These are phyloP conservation scores for Pichia sp. DNA, from an alignment of 1,139 yeast species.

Conservation along the genomic window DNA sequence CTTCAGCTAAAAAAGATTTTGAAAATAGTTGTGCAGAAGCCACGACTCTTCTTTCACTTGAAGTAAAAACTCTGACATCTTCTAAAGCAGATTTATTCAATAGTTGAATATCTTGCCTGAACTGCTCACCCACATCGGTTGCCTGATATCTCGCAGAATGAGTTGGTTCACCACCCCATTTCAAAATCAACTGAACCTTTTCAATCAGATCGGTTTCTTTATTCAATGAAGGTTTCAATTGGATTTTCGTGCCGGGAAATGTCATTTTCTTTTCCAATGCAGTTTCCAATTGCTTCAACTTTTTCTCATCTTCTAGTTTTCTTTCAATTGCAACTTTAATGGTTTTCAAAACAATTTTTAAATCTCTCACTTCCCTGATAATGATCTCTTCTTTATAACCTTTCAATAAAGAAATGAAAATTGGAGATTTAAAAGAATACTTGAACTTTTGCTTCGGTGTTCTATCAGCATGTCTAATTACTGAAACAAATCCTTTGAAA, in stretches of 20 bases:
- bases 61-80: conserved; percentile 80
- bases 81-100: conserved; percentile 78
- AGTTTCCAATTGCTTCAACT: conserved; percentile 64
- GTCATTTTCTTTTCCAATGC: conserved; percentile 85
- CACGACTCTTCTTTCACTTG: conserved; percentile 90
- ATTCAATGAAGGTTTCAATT: conserved; percentile 79
- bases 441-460: conserved; percentile 99
- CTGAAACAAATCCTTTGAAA: conserved; percentile 85
- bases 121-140: conserved; percentile 88
- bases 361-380: conserved; percentile 79
- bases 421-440: conserved; percentile 82
- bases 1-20: conserved; percentile 67
- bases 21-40: conserved; percentile 90
- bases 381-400: conserved; percentile 97
- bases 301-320: conserved; percentile 70
- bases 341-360: conserved; percentile 78
- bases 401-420: conserved; percentile 78
- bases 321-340: conserved; percentile 75
- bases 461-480: conserved; percentile 95
- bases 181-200: conserved; percentile 88
- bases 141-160: conserved; percentile 96
- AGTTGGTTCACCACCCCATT: conserved; percentile 99
- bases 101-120: conserved; percentile 83
- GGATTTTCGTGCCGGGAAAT: conserved; percentile 95
- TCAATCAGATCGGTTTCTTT: conserved; percentile 60